phyloP scores from a whole-genome alignment of 148 eudicot genomes.

The Vaccinium vitisidaea region DNA sequence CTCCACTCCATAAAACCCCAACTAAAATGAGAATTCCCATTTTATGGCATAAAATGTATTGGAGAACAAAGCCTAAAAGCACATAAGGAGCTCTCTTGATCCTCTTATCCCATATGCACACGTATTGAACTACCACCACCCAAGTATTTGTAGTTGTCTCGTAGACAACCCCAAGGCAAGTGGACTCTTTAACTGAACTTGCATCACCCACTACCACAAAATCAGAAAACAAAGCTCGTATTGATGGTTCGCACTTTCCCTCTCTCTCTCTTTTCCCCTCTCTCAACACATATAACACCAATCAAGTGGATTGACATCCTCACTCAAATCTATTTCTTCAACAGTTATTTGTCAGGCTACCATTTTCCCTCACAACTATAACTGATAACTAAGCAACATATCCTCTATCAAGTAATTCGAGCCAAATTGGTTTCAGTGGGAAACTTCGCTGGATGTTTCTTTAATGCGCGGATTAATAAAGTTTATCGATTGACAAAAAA shows the following conservation, averaged over 20 bases:
- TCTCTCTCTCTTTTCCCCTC: neutral
- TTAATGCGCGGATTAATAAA: too few species aligned
- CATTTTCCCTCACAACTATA: neutral
- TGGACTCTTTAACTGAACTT: neutral
- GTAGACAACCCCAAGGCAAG: neutral
- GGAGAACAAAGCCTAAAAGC: too few species aligned
- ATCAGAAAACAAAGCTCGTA: neutral
- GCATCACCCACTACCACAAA: neutral
- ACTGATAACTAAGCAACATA: neutral
- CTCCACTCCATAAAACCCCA: too few species aligned
- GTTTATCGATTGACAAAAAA: too few species aligned
- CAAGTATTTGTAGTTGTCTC: neutral
- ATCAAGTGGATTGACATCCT: neutral
- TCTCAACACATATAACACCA: neutral
- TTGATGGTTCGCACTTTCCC: neutral
- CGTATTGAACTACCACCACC: neutral
- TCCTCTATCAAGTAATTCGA: neutral
- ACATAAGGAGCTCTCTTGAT: neutral
- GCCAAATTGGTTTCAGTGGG: neutral
- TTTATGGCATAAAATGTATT: too few species aligned
- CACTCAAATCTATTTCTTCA: neutral
- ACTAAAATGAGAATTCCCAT: too few species aligned
- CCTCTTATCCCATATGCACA: neutral
- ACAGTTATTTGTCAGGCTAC: neutral
- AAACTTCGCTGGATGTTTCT: too few species aligned